These are phyloP conservation scores for Domatiomyces globalis DNA, from an alignment of 2,329 filamentous ascomycete species.

Conservation along the genomic window DNA sequence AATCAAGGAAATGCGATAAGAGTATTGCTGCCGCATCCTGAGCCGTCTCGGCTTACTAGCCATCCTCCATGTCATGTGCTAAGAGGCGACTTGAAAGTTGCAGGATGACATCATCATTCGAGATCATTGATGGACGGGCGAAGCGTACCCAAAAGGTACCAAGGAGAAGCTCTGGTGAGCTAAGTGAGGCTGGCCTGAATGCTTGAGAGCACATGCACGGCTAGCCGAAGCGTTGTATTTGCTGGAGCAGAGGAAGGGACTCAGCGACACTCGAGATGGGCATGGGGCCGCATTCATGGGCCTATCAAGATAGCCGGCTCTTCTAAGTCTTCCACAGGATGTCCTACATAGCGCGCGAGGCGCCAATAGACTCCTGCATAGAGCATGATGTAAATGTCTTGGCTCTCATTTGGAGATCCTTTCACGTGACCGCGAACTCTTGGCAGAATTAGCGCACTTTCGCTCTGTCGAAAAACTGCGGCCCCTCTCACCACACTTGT, in stretches of 20 bases:
- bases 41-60: background rate
- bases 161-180: background rate
- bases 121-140: too few species aligned
- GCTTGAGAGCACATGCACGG: too few species aligned
- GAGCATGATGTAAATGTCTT: background rate
- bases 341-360: background rate
- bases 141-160: too few species aligned
- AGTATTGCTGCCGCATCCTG: background rate
- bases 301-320: background rate
- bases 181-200: background rate
- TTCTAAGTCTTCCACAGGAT: background rate
- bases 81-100: too few species aligned
- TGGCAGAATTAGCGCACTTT: background rate
- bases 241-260: background rate
- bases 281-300: background rate
- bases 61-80: too few species aligned
- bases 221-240: background rate
- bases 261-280: background rate
- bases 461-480: background rate
- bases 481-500: background rate
- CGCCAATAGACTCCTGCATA: background rate
- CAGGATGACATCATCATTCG: too few species aligned
- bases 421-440: background rate
- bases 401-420: background rate
- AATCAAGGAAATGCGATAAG: background rate